A percentile compares a stretch with the other conserved stretches of the same genome.
Conservation (phyloP, 1,139 yeast genomes). For the Suzukiozyma palmioleophila region DNA sequence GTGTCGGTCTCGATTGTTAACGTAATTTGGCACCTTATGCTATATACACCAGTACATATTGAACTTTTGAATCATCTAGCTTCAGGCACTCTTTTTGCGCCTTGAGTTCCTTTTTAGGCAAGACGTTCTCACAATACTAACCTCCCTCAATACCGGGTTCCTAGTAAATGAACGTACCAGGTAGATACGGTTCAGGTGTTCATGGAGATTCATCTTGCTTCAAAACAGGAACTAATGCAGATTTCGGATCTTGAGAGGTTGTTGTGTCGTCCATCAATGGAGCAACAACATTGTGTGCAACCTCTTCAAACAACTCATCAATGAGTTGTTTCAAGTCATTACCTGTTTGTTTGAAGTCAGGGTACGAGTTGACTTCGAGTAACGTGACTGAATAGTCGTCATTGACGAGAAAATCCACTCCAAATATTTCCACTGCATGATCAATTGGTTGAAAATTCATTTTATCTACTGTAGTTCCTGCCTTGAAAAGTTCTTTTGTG, state of each 20-base stretch:
- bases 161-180: too few relatives aligned
- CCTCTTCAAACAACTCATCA: constrained; percentile 50
- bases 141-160: too few relatives aligned
- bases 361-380: constrained; percentile 88
- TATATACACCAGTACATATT: too few relatives aligned
- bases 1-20: too few relatives aligned
- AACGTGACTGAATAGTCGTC: constrained; percentile 50
- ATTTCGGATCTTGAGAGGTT: not conserved
- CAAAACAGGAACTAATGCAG: constrained; percentile 9
- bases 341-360: constrained; percentile 97
- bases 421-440: constrained; percentile 83
- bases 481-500: constrained; percentile 70
- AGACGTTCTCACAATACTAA: too few relatives aligned
- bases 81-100: too few relatives aligned
- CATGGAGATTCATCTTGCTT: too few relatives aligned
- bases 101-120: too few relatives aligned
- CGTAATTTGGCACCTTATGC: too few relatives aligned
- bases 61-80: too few relatives aligned
- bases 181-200: too few relatives aligned
- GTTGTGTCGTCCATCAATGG: constrained; percentile 13
- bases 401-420: constrained; percentile 80
- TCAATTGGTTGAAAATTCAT: constrained; percentile 84
- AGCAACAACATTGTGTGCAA: constrained; percentile 23
- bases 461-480: constrained; percentile 75
- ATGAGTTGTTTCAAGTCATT: constrained; percentile 62